Conservation (phyloP, 23 red algal genomes). For the Cyanidioschyzon merolae region DNA sequence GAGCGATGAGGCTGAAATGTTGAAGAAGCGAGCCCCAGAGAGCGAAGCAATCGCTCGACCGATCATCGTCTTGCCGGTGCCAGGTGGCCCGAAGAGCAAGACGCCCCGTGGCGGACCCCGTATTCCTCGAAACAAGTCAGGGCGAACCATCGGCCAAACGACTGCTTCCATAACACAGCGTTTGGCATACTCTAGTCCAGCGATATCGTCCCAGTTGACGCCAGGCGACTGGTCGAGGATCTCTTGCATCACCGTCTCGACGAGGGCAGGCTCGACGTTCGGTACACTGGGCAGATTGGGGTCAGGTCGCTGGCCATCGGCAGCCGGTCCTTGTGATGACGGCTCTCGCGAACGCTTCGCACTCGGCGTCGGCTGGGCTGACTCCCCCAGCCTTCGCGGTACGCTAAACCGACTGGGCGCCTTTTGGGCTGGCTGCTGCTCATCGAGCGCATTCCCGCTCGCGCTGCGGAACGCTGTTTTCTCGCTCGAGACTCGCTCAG, state of each 20-base stretch:
- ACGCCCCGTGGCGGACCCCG: conserved; percentile 75
- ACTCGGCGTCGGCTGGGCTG: not conserved
- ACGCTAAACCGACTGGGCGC: not conserved
- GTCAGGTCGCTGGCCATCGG: not conserved
- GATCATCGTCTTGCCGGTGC: conserved; percentile 99
- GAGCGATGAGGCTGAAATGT: conserved; percentile 67
- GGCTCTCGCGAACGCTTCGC: not conserved
- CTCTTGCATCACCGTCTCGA: conserved; percentile 77
- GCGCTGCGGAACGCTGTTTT: not conserved
- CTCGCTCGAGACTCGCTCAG: no score
- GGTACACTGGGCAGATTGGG: conserved; percentile 37
- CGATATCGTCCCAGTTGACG: conserved; percentile 92
- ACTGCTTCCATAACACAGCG: conserved; percentile 89
- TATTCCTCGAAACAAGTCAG: conserved; percentile 72
- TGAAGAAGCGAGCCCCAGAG: conserved; percentile 77
- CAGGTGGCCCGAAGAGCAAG: conserved; percentile 89
- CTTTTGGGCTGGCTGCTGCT: not conserved
- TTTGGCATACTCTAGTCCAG: conserved; percentile 80
- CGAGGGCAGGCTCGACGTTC: conserved; percentile 59
- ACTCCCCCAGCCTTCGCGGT: not conserved
- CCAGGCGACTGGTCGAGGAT: conserved; percentile 40
- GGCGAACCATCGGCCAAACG: conserved; percentile 71
- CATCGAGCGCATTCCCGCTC: not conserved
- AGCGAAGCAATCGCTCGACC: conserved; percentile 68
- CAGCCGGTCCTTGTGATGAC: not conserved